Base-by-base conservation (phyloP, 2,329 filamentous ascomycete species). In the Triangularia setosa region DNA sequence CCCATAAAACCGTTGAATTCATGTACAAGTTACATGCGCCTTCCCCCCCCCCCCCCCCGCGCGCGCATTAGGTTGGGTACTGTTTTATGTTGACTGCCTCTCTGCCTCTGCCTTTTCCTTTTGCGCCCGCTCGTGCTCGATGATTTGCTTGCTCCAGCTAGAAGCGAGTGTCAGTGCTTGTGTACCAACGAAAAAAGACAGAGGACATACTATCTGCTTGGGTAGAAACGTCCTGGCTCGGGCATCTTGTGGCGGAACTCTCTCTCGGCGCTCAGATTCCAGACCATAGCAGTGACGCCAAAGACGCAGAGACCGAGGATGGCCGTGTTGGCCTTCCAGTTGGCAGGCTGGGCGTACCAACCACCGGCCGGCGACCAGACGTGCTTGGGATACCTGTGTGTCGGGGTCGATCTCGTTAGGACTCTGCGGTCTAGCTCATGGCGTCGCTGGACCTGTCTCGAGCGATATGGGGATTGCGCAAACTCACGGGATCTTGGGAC, bases 361-460 rank as follows among this genome's bases (percentile, higher is more conserved):
- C 95, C 95, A 85, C 95, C 95, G 70, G 94, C 84, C 67, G 95
- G 95, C 75, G 95, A 98, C 95, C 95, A 99, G 85, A 99, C 92
- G 84, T 99, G 94, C 85, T 97, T 97, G 78, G 93, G 93, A 81
- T 97, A 97, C 75, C 92, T 96, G 73, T 56, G 48, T 66, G 66
- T 62, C 16, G 30, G 48, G 52, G 52, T 25, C 25, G 40, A 27
- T n/a, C 14, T 62, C 21, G n/a, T 58, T 23, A 59, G 54, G 59
- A 65, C 59, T 61, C 65, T 24, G 35, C 4, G 35, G 35, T 40
- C 35, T 40, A 14, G 16, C 14, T n/a, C n/a, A 40, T 40, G 48
- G 12, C 23, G 69, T 73, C 65, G 62, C 33, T 52, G 56, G 60
- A 7, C 25, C 40, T 54, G 27, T 55, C 24, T 58, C 48, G 44